Evolutionary conservation across 176 grass and related monocot species (phyloP), one percentile per base, ranked within the genome.

Genomic region (Eragrostis nindensis): DNA sequence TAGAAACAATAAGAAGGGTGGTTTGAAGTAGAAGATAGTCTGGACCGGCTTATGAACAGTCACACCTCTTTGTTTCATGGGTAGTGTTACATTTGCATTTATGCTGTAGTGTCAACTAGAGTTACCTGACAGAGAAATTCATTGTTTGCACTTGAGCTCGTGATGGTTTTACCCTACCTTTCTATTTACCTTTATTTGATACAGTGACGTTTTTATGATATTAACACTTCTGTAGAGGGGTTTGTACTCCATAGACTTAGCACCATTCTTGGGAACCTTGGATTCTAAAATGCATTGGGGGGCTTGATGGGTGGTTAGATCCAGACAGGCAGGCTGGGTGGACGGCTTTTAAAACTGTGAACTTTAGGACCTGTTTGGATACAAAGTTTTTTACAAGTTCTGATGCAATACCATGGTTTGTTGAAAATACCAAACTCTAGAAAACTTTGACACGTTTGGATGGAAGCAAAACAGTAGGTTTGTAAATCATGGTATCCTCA

Each of bases 71-170:
- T 17, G 18, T 49, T 88, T 73, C 30, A 68, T 79, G 68, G 3
- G 18, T 52, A n/a, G 43, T 75, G 67, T 52, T 65, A 7, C 26
- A 71, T 11, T 84, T 52, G 11, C 53, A 79, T 84, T 60, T 88
- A 38, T 53, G 32, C 62, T 61, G 32, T 74, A 69, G 17, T 69
- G 55, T 26, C 65, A 45, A 73, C 48, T 68, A 68, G 7, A 62
- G 42, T 45, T 49, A 53, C 27, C 32, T 16, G 30, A 68, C 5
- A 68, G 42, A 74, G 7, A 38, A 70, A 75, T 24, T 69, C 19
- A 66, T 48, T 67, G 17, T 74, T 68, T 54, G 45, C 62, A 21
- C 53, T 62, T 84, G 22, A 84, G 50, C 26, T 80, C 21, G 40
- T 52, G 36, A 68, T 68, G 44, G 27, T 79, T 56, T 83, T 53